Evolutionary conservation across 2,329 filamentous ascomycete species (phyloP).

Genomic region (Diaporthe ilicicola): DNA sequence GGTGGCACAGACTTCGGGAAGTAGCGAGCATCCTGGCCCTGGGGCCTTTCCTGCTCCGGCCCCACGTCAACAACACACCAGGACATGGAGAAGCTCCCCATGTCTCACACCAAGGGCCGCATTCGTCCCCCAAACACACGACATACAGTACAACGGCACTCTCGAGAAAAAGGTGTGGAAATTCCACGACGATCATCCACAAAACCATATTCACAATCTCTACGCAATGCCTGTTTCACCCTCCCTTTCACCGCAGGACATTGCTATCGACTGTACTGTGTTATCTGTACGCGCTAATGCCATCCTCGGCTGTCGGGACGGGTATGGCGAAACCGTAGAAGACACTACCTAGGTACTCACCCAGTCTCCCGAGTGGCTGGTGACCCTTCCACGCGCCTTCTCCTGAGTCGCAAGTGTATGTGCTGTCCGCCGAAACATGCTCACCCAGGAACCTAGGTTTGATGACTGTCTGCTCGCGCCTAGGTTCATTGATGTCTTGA

Average conservation of each 20-base stretch:
- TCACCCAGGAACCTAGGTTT: constrained; percentile 1
- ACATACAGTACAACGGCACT: constrained; percentile 2
- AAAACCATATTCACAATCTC: background rate
- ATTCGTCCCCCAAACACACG: background rate
- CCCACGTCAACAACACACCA: constrained; percentile 17
- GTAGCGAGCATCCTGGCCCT: constrained; percentile 6
- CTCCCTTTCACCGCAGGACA: background rate
- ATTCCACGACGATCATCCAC: background rate
- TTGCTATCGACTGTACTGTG: background rate
- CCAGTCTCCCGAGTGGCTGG: constrained; percentile 14
- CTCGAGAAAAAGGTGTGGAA: background rate
- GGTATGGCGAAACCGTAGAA: constrained; percentile 17
- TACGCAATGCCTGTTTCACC: background rate
- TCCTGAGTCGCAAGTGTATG: constrained; percentile 8
- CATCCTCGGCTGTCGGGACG: constrained; percentile 9
- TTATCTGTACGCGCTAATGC: background rate
- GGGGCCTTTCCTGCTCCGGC: background rate
- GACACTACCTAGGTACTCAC: background rate
- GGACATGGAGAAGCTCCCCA: background rate
- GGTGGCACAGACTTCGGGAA: constrained; percentile 20
- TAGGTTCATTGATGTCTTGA: background rate
- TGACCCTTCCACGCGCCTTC: constrained; percentile 2
- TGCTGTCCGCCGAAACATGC: constrained; percentile 22
- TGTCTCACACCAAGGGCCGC: constrained; percentile 7
- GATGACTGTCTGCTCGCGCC: background rate